Evolutionary conservation across 768 basidiomycete genomes (phyloP).

Genomic region (Boletus subparvulus): DNA sequence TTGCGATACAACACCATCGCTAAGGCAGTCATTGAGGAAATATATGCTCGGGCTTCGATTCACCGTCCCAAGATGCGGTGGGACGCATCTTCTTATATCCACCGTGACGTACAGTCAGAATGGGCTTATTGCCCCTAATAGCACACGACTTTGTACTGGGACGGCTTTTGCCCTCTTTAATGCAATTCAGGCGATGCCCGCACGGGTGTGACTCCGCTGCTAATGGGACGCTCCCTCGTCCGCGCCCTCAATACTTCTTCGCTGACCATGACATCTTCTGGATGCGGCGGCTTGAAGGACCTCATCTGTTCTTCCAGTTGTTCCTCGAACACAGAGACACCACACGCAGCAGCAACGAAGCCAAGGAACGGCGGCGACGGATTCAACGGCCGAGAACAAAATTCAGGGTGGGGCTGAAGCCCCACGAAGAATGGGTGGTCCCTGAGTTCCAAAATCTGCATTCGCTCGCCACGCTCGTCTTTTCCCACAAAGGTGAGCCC

Average conservation of each 20-base stretch:
- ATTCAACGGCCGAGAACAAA: conserved; percentile 96
- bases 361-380: conserved; percentile 98
- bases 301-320: conserved; percentile 67
- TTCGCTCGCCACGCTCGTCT: conserved; percentile 94
- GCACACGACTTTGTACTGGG: neutral
- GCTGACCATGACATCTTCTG: conserved; percentile 68
- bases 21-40: neutral
- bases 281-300: conserved; percentile 72
- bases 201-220: conserved; percentile 20
- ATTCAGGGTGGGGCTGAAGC: conserved; percentile 96
- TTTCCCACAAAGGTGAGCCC: conserved; percentile 83
- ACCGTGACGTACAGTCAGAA: neutral
- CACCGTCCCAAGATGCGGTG: neutral
- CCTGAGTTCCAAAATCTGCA: conserved; percentile 91
- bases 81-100: neutral
- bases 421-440: conserved; percentile 95
- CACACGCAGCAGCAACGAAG: conserved; percentile 80
- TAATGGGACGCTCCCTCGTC: conserved; percentile 32
- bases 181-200: conserved; percentile 22
- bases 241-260: conserved; percentile 54
- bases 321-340: conserved; percentile 55
- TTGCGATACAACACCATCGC: neutral
- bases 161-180: conserved; percentile 5
- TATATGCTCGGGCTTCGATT: neutral
- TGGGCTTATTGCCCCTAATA: neutral